A percentile compares a stretch with the other conserved stretches of the same genome.
Evolutionary conservation across 73 alveolate species (phyloP).

Genomic region (Breviolum minutum): DNA sequence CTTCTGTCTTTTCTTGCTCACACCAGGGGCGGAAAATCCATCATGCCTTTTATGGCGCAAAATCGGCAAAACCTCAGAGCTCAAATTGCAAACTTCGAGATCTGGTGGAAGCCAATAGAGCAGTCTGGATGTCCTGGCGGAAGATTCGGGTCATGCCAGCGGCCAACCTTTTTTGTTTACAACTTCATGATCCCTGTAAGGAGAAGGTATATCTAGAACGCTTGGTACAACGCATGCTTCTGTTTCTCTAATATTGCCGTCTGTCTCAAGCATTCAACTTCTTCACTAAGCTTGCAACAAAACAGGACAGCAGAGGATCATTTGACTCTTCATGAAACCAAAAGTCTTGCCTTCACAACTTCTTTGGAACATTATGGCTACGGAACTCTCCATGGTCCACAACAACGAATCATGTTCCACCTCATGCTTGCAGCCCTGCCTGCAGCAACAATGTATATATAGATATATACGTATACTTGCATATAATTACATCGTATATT

Average conservation of each 20-base stretch:
- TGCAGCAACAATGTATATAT: not conserved
- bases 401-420: too few relatives aligned
- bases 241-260: not conserved
- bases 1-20: not conserved
- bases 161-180: too few relatives aligned
- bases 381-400: too few relatives aligned
- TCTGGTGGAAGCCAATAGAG: slow-evolving; percentile 6
- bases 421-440: too few relatives aligned
- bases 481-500: not conserved
- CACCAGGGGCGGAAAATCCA: not conserved
- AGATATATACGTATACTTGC: not conserved
- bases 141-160: not conserved
- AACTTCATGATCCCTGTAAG: too few relatives aligned
- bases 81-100: slow-evolving; percentile 57
- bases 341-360: too few relatives aligned
- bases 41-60: not conserved
- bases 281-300: not conserved
- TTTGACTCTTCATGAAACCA: too few relatives aligned
- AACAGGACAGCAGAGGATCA: too few relatives aligned
- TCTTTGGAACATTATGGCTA: too few relatives aligned
- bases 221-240: too few relatives aligned
- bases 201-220: too few relatives aligned
- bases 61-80: not conserved
- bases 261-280: not conserved
- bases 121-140: slow-evolving; percentile 46